Conservation (phyloP, 2,329 filamentous ascomycete genomes). For the Coniochaeta sp. region DNA sequence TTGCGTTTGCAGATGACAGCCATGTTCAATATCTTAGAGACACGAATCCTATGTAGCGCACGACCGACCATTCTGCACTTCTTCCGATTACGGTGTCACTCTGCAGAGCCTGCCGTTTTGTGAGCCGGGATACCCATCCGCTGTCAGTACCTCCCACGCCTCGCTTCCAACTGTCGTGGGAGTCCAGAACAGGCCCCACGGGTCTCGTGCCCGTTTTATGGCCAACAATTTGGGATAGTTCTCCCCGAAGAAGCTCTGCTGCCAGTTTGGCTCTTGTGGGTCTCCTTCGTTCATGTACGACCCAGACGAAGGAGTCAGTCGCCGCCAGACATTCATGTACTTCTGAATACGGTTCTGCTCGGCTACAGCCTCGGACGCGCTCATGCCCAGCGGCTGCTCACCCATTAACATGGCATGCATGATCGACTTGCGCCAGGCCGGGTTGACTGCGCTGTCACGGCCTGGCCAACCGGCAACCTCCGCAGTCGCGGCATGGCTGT, state of each 20-base stretch:
- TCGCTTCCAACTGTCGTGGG: not conserved
- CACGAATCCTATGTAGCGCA: too few species aligned
- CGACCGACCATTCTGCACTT: too few species aligned
- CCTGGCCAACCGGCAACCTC: slow-evolving; percentile 15
- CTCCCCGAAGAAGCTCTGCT: too few species aligned
- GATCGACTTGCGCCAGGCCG: slow-evolving; percentile 15
- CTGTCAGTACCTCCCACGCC: slow-evolving; percentile 1
- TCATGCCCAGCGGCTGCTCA: slow-evolving; percentile 8
- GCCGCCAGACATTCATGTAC: slow-evolving; percentile 9
- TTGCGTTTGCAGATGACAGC: too few species aligned
- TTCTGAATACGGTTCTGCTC: slow-evolving; percentile 7
- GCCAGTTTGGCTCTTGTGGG: too few species aligned
- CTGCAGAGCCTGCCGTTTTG: not conserved
- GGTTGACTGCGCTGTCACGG: slow-evolving; percentile 15
- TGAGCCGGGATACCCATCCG: slow-evolving; percentile 1
- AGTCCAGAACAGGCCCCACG: not conserved
- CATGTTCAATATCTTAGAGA: too few species aligned
- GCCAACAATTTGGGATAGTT: too few species aligned
- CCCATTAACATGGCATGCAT: slow-evolving; percentile 13
- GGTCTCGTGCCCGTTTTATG: not conserved
- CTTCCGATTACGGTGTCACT: too few species aligned
- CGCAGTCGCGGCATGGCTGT: slow-evolving; percentile 12
- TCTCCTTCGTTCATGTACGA: too few species aligned
- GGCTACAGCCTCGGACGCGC: slow-evolving; percentile 6
- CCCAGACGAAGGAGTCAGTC: too few species aligned